A percentile compares a stretch with the other conserved stretches of the same genome.
phyloP scores from a whole-genome alignment of 1,284 basidiomycete species.

The Neolentinus lepideus region DNA sequence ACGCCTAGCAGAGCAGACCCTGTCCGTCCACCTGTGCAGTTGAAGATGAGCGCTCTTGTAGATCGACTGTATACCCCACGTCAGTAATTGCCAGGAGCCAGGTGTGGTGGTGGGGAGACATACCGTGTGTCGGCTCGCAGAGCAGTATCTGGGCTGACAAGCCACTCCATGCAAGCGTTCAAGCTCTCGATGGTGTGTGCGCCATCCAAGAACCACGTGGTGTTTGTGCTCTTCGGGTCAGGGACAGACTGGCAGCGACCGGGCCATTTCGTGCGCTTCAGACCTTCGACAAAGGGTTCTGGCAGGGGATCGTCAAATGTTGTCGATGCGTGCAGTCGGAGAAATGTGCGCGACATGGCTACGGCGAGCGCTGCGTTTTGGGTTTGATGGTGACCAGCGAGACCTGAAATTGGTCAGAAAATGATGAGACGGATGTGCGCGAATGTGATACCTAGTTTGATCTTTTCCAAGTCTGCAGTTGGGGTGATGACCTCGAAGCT shows the following conservation, averaged over 20 bases:
- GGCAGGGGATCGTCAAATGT: slow-evolving; percentile 34
- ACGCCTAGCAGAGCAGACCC: slow-evolving; percentile 66
- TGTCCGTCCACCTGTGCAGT: slow-evolving; percentile 90
- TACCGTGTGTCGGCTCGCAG: slow-evolving; percentile 21
- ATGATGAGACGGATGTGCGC: background rate
- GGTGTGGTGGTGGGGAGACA: slow-evolving; percentile 2
- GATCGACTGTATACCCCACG: slow-evolving; percentile 11
- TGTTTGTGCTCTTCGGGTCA: slow-evolving; percentile 41
- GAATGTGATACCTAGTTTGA: slow-evolving; percentile 57
- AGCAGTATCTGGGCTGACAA: slow-evolving; percentile 47
- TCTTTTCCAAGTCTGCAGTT: slow-evolving; percentile 35
- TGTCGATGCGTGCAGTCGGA: slow-evolving; percentile 33
- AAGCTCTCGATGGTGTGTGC: slow-evolving; percentile 94
- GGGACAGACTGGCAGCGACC: slow-evolving; percentile 89
- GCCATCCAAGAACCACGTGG: slow-evolving; percentile 91
- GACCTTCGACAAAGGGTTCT: slow-evolving; percentile 48
- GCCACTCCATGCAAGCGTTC: slow-evolving; percentile 86
- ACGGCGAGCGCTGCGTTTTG: slow-evolving; percentile 90
- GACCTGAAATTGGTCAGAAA: slow-evolving; percentile 37
- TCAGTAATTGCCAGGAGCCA: background rate
- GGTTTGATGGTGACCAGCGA: slow-evolving; percentile 85
- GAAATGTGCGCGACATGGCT: slow-evolving; percentile 65
- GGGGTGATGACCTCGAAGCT: slow-evolving; percentile 54
- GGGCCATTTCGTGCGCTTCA: slow-evolving; percentile 82
- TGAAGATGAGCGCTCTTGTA: slow-evolving; percentile 80